Base-by-base conservation (phyloP, 2,329 filamentous ascomycete genomes). In the Epichloe festucae region DNA sequence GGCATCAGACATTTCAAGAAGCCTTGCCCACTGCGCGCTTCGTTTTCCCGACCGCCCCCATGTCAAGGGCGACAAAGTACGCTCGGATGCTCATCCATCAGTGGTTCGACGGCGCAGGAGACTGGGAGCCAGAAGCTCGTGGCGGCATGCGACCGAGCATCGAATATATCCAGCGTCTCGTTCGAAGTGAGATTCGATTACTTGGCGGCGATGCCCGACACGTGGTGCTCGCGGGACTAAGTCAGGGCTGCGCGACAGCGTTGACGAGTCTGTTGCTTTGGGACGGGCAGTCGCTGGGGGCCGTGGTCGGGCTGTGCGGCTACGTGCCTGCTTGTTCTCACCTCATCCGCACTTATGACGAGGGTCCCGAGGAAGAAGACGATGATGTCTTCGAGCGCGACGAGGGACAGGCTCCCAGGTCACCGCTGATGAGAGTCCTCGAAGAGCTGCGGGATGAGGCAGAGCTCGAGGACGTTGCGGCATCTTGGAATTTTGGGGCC, bases 211-310 rank as follows among this genome's bases (percentile, higher is more conserved):
- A 72, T 3, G 55, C 64, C 0, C 49, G 56, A 12, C 71, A 68
- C 42, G 60, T 79, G 0, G 59, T 76, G 1, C 54, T 80, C 0
- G 71, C 73, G 40, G 76, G 76, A 0, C 59, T 79, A 17, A 79
- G 77, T 47, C 76, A 79, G 55, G 77, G 77, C 0, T 76, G 73
- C 55, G 76, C 76, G 3, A 70, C 71, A 42, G 62, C 67, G 0
- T 53, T 79, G 53, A 58, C 67, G 17, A 63, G 69, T 10, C 55
- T 70, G 52, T 52, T 79, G 51, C 60, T 71, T 2, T 74, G 73
- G 72, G 63, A 71, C 10, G 70, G 67, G 0, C 58, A 60, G 15
- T 49, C 61, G 2, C 52, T 76, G 35, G 71, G 63, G 0, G 73
- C 60, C 0, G 56, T 63, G 12, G 59, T 74, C 6, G 70, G 69